These are phyloP conservation scores for Marchantia polymorpha DNA, from an alignment of 225 moss, liverwort and hornwort species.

Conservation along the genomic window DNA sequence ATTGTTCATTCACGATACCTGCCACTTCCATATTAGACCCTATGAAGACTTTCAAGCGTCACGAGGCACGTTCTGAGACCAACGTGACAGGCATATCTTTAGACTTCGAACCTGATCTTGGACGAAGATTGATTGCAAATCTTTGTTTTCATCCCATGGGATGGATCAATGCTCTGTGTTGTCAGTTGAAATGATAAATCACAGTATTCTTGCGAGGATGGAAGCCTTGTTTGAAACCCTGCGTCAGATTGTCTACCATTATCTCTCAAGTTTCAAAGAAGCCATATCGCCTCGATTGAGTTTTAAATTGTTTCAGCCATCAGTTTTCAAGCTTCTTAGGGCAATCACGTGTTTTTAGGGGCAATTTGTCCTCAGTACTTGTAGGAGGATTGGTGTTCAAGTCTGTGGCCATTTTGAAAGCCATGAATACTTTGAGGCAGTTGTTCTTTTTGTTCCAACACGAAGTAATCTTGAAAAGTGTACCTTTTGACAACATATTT, in stretches of 20 bases:
- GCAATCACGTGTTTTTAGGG: neutral
- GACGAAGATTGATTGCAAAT: neutral
- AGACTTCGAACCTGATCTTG: slow-evolving; percentile 10
- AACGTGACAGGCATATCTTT: neutral
- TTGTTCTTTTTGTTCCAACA: neutral
- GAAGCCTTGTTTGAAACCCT: slow-evolving; percentile 24
- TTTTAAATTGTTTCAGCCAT: slow-evolving; percentile 9
- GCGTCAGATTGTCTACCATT: slow-evolving; percentile 10
- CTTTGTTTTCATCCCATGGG: neutral
- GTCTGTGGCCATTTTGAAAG: neutral
- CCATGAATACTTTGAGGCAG: neutral
- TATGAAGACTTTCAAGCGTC: neutral
- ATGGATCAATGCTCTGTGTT: slow-evolving; percentile 8
- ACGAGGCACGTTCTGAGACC: slow-evolving; percentile 5
- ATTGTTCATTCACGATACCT: slow-evolving; percentile 7
- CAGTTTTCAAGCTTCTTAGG: slow-evolving; percentile 13
- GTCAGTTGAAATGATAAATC: neutral
- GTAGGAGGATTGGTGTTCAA: neutral
- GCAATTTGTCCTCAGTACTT: too few species aligned
- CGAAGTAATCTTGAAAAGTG: neutral
- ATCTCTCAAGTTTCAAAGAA: neutral
- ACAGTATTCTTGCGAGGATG: neutral
- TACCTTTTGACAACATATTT: neutral
- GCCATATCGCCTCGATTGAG: slow-evolving; percentile 14
- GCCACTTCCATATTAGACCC: slow-evolving; percentile 7